phyloP scores from a whole-genome alignment of 805 yeast species.

The Allodekkera sacchari region DNA sequence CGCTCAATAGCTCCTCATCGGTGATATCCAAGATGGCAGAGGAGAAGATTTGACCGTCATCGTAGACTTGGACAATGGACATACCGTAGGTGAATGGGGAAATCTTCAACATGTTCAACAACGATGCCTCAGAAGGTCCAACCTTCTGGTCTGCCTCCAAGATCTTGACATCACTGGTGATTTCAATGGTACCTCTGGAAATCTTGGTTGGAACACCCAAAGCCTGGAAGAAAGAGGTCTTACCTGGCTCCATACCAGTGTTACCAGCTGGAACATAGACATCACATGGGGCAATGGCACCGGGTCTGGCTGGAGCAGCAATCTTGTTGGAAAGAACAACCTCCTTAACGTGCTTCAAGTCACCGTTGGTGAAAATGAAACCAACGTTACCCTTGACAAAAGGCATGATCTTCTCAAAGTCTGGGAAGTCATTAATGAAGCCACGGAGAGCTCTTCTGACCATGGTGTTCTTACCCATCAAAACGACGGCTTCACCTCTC shows the following conservation, averaged over 20 bases:
- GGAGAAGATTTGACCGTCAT: conserved; percentile 98
- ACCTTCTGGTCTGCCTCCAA: conserved; percentile 80
- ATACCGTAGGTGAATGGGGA: conserved; percentile 99
- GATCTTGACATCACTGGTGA: conserved; percentile 93
- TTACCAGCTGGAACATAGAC: conserved; percentile 98
- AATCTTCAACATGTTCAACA: conserved; percentile 98
- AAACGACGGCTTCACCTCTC: conserved; percentile 89
- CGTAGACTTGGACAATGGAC: conserved; percentile 94
- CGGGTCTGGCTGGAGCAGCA: conserved; percentile 99
- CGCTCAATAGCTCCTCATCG: conserved; percentile 88
- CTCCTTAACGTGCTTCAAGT: conserved; percentile 89
- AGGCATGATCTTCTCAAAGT: conserved; percentile 90
- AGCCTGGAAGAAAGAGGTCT: conserved; percentile 99
- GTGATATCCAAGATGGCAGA: conserved; percentile 95
- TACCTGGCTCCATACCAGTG: conserved; percentile 99
- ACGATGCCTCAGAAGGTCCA: conserved; percentile 98
- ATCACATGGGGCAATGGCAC: conserved; percentile 98
- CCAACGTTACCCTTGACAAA: conserved; percentile 97
- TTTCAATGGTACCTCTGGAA: conserved; percentile 99
- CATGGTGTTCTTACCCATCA: conserved; percentile 99
- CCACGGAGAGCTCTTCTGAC: conserved; percentile 99
- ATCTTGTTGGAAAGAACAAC: conserved; percentile 84
- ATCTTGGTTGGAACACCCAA: conserved; percentile 99
- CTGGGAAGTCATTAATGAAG: conserved; percentile 89
- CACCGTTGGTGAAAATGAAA: conserved; percentile 97